Conservation (phyloP, 2,329 filamentous ascomycete genomes). For the Dryadomyces quercus-mongolicae region DNA sequence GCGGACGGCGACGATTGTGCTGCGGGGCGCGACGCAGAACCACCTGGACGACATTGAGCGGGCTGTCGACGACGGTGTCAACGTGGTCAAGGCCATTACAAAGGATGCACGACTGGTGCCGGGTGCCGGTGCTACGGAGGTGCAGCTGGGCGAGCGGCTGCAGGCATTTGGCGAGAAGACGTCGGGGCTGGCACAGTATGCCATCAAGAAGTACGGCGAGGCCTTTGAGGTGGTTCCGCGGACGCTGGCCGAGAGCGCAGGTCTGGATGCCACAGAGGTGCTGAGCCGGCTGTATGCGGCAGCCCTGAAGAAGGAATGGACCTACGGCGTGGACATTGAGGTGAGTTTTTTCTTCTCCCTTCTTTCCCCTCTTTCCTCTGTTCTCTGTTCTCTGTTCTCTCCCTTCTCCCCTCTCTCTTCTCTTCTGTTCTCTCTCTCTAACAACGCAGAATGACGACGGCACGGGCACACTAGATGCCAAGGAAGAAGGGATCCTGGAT, state of each 20-base stretch:
- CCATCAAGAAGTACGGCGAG: conserved; percentile 94
- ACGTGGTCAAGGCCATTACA: conserved; percentile 96
- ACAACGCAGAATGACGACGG: conserved; percentile 56
- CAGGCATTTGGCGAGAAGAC: conserved; percentile 86
- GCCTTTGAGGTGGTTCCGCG: conserved; percentile 95
- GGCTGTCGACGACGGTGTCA: conserved; percentile 94
- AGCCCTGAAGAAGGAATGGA: conserved; percentile 82
- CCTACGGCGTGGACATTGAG: conserved; percentile 88
- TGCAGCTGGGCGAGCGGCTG: conserved; percentile 87
- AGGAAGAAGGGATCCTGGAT: conserved; percentile 82
- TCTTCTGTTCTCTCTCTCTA: background rate
- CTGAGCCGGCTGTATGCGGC: conserved; percentile 86
- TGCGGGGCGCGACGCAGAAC: conserved; percentile 94
- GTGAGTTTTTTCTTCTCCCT: conserved; percentile 24
- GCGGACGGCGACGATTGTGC: conserved; percentile 83
- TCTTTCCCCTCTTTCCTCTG: background rate
- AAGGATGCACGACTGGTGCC: conserved; percentile 84
- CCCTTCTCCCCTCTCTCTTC: background rate
- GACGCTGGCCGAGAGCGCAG: conserved; percentile 87
- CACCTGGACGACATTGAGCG: conserved; percentile 95
- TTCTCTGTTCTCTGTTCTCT: background rate
- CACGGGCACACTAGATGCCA: conserved; percentile 72
- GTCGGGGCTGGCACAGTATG: conserved; percentile 84
- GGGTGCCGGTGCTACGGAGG: conserved; percentile 87
- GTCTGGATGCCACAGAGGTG: conserved; percentile 93